A percentile compares a stretch with the other conserved stretches of the same genome.
Evolutionary conservation across 768 basidiomycete genomes (phyloP).

Genomic region (Stropharia rugosoannulata): DNA sequence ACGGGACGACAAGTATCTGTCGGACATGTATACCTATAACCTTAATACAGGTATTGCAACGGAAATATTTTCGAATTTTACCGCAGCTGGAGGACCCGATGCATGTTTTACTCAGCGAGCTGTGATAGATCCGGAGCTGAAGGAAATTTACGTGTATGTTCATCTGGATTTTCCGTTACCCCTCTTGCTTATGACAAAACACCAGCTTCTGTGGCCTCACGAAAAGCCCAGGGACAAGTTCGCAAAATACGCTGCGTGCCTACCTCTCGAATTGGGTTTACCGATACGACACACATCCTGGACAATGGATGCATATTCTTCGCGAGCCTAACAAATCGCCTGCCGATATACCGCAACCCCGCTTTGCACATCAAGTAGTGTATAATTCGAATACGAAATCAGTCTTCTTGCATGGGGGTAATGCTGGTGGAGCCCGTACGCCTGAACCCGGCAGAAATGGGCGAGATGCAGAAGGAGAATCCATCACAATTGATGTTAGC

Average conservation of each 20-base stretch:
- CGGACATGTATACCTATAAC: constrained; percentile 78
- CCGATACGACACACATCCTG: constrained; percentile 57
- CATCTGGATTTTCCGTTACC: not conserved
- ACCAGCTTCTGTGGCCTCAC: constrained; percentile 64
- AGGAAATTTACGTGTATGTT: constrained; percentile 74
- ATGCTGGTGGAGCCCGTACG: constrained; percentile 42
- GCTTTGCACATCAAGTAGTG: constrained; percentile 80
- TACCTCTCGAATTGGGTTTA: constrained; percentile 69
- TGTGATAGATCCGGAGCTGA: constrained; percentile 58
- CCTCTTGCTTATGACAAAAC: not conserved
- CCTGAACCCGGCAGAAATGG: constrained; percentile 14
- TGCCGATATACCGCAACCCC: constrained; percentile 48
- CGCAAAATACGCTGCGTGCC: constrained; percentile 38
- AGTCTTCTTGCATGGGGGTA: constrained; percentile 77
- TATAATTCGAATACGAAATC: constrained; percentile 59
- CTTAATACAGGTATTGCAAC: constrained; percentile 54
- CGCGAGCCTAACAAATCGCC: constrained; percentile 28
- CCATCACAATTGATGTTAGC: constrained; percentile 12
- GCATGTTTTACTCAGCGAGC: constrained; percentile 76
- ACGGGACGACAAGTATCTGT: constrained; percentile 60
- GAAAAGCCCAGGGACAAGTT: constrained; percentile 34
- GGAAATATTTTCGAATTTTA: constrained; percentile 65
- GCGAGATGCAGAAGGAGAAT: constrained; percentile 18
- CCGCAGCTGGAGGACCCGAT: constrained; percentile 61
- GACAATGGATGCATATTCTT: constrained; percentile 63